Evolutionary conservation across 768 basidiomycete genomes (phyloP).

Genomic region (Lactifluus echinatus): DNA sequence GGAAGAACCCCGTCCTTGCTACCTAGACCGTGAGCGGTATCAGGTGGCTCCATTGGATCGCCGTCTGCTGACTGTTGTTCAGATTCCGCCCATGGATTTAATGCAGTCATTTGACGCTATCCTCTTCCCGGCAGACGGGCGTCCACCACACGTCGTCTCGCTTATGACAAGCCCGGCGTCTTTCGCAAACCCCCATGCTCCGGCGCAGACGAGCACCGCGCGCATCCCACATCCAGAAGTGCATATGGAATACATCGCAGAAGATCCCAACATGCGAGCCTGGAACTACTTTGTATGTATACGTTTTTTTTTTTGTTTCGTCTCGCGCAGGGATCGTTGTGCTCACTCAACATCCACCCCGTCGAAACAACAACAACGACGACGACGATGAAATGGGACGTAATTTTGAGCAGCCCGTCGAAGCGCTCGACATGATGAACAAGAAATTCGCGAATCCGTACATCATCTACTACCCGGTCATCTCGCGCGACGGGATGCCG

Average conservation of each 20-base stretch:
- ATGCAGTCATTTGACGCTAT: conserved; percentile 59
- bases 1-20: background rate
- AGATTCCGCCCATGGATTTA: conserved; percentile 46
- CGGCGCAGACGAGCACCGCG: conserved; percentile 28
- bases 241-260: conserved; percentile 80
- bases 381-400: too few relatives aligned
- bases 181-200: conserved; percentile 18
- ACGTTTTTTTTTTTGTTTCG: background rate
- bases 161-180: conserved; percentile 60
- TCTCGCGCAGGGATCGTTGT: background rate
- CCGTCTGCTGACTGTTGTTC: conserved; percentile 16
- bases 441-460: conserved; percentile 72
- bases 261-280: conserved; percentile 53
- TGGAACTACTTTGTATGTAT: conserved; percentile 63
- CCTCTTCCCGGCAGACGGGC: conserved; percentile 73
- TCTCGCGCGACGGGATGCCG: conserved; percentile 73
- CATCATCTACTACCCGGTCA: conserved; percentile 68
- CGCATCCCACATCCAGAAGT: conserved; percentile 79
- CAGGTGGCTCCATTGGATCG: conserved; percentile 5
- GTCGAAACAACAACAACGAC: background rate
- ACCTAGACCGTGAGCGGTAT: background rate
- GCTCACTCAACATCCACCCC: too few relatives aligned
- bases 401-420: conserved; percentile 49
- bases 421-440: conserved; percentile 73
- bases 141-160: conserved; percentile 60